Base-by-base conservation (phyloP, 345 rosid genomes). In the Populus alba region DNA sequence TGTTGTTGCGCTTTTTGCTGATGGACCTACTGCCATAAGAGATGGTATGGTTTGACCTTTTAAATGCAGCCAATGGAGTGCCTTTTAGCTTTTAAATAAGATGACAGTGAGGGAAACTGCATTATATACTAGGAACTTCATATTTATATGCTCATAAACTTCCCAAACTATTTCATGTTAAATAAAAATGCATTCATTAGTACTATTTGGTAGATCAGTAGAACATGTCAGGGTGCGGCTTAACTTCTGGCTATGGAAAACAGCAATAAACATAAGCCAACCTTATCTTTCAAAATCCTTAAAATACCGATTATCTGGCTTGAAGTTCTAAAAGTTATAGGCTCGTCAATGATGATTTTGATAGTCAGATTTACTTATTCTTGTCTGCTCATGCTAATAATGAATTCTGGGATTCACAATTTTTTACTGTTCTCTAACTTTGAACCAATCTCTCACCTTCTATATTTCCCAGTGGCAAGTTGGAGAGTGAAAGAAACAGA, bases 401-500 rank as follows among this genome's bases (percentile, higher is more conserved):
- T 55, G 61, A 12, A 67, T 33, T 66, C 9, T 22, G 3, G 51
- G 29, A 35, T 63, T 71, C 37, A 71, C 25, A 53, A 45, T 29
- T 37, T 35, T 65, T 69, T 7, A 10, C 15, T 16, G 16, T 23
- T 31, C 7, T n/a, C 9, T 65, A 63, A 75, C 27, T 65, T 63
- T 16, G 18, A 33, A 22, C 66, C 29, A 18, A 27, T 53, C 37
- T 53, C 70, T 8, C 39, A 45, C 16, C 41, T 3, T 39, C 35
- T 68, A 31, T 73, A 8, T 49, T 63, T 74, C 76, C 41, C 86
- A 97, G 98, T 97, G 87, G 98, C 98, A 63, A 97, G 99, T 83
- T 94, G 99, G 99, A 90, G 99, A 81, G 99, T 94, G 80, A 97
- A 97, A 84, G 99, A 97, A 84, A 97, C 97, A 0, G 98, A 97